Evolutionary conservation across 805 yeast species (phyloP), one percentile per base, ranked within the genome.

Genomic region (Wickerhamomyces chambardii): DNA sequence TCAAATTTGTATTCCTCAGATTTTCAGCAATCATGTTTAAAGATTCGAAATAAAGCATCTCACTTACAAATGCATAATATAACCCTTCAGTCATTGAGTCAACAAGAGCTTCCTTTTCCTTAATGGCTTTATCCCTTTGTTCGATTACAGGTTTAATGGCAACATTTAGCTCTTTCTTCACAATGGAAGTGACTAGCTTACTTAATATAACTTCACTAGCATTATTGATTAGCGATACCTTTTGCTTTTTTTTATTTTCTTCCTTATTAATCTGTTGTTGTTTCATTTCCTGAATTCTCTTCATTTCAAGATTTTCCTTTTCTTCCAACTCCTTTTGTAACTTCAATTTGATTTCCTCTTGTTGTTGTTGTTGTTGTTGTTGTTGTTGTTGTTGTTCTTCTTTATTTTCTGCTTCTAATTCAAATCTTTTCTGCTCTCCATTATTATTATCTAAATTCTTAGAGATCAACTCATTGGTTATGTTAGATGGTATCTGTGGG

Each of bases 61-160:
- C 89, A 30, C 70, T 65, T 29, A 84, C 47, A 45, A 83, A 78
- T 0, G 89, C 84, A 15, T 54, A 48, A 41, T 61, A 80, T 1
- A 84, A 50, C 29, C 76, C 83, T 1, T 53, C 46, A 2, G 78
- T 49, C n/a, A 79, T 55, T 0, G 55, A 38, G 0, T 63, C 50
- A 3, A 75, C 51, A 1, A 64, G 35, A 8, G 39, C 22, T 15
- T 26, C 37, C 17, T 54, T 41, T 39, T 51, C 59, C 31, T 40
- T 43, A 34, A 37, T 34, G 11, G 46, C 34, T 29, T 25, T 39
- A 17, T 43, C 18, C 3, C 39, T 37, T 17, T 40, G 36, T 21
- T 40, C 17, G 4, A 49, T 37, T 5, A 45, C 21, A 31, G n/a
- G n/a, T n/a, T n/a, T n/a, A n/a, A n/a, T n/a, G n/a, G n/a, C n/a